Percentiles rank a stretch among this genome's conserved stretches.
Evolutionary conservation across 2,329 filamentous ascomycete species (phyloP).

Genomic region (Arthrobotrys iridis): DNA sequence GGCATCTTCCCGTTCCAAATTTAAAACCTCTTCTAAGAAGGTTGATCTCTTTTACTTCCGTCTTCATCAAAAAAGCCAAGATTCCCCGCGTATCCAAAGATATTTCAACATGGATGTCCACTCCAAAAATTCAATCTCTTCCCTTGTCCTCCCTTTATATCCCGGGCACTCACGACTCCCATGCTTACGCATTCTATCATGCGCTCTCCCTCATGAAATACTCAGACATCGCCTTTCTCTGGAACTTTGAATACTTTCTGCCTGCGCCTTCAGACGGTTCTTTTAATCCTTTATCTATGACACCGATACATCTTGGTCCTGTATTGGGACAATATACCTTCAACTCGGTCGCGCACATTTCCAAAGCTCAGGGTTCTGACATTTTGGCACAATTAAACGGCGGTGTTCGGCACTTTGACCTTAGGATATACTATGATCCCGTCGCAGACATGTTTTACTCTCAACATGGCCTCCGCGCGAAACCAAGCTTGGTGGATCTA

Average conservation of each 20-base stretch:
- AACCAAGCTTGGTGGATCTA: conserved; percentile 13
- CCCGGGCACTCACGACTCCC: conserved; percentile 46
- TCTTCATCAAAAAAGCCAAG: neutral
- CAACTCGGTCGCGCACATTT: conserved; percentile 27
- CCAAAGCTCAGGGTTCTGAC: conserved; percentile 28
- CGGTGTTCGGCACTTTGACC: conserved; percentile 41
- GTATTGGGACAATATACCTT: conserved; percentile 40
- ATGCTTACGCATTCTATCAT: conserved; percentile 37
- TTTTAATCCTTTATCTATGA: conserved; percentile 35
- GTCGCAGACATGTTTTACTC: conserved; percentile 24
- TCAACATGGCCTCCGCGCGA: conserved; percentile 38
- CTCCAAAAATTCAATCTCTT: conserved; percentile 19
- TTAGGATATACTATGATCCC: conserved; percentile 50
- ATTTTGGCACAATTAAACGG: conserved; percentile 31
- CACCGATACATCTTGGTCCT: conserved; percentile 34
- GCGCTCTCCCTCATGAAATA: conserved; percentile 37
- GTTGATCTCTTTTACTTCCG: neutral
- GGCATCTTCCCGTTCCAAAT: neutral
- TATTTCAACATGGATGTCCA: conserved; percentile 46
- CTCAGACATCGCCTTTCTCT: conserved; percentile 46
- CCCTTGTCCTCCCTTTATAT: conserved; percentile 30
- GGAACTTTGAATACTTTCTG: conserved; percentile 42
- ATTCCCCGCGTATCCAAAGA: neutral
- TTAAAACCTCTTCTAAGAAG: neutral
- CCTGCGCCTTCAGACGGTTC: conserved; percentile 40